A percentile compares a stretch with the other conserved stretches of the same genome.
Evolutionary conservation across 2,329 filamentous ascomycete genomes (phyloP).

Genomic region (Colletotrichum salicis): DNA sequence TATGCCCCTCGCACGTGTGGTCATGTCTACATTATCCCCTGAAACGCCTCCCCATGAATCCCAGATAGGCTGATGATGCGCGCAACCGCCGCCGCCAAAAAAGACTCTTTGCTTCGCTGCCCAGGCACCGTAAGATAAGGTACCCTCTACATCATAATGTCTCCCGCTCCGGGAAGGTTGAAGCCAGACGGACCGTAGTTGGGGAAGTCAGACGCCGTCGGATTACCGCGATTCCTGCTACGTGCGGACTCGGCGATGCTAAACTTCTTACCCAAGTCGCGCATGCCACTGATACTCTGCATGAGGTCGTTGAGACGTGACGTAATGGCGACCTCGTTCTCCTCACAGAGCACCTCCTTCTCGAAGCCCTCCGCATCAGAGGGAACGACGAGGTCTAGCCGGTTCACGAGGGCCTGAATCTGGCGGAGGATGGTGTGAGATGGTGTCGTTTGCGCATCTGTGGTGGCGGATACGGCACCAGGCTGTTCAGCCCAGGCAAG

Average conservation of each 20-base stretch:
- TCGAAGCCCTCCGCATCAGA: conserved; percentile 73
- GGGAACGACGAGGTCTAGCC: conserved; percentile 84
- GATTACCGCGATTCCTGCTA: conserved; percentile 31
- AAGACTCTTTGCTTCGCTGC: not conserved
- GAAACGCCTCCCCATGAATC: conserved; percentile 26
- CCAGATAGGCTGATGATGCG: not conserved
- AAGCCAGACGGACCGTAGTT: conserved; percentile 35
- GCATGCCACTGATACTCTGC: conserved; percentile 75
- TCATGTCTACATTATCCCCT: conserved; percentile 29
- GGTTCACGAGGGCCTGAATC: conserved; percentile 85
- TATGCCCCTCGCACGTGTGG: conserved; percentile 12
- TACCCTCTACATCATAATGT: conserved; percentile 39
- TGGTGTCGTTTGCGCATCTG: conserved; percentile 51
- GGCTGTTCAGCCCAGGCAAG: conserved; percentile 56
- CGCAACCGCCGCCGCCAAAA: not conserved
- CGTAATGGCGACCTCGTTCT: conserved; percentile 85
- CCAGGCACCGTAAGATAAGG: not conserved
- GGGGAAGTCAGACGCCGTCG: conserved; percentile 3
- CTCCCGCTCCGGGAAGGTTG: conserved; percentile 38
- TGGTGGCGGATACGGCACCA: conserved; percentile 42
- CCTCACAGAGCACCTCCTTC: conserved; percentile 78
- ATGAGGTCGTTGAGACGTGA: conserved; percentile 80
- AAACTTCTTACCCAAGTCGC: conserved; percentile 81
- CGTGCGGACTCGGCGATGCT: conserved; percentile 62
- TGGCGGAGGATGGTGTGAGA: conserved; percentile 84